Evolutionary conservation across 192 early-diverging fungal species (phyloP), one percentile per base, ranked within the genome.

Genomic region (Chytriomyces confervae): DNA sequence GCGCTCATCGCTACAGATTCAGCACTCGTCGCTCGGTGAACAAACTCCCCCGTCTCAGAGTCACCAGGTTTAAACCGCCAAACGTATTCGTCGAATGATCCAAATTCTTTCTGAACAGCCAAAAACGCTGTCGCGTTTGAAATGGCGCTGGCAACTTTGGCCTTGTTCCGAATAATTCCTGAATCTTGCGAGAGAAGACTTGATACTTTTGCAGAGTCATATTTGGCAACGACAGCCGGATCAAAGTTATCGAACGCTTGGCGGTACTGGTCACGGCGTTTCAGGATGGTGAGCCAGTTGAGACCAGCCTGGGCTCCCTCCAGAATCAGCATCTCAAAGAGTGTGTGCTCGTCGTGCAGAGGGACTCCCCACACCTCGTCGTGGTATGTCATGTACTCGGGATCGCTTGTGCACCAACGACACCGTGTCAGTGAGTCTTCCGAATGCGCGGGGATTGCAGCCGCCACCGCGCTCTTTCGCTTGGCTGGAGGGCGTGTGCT

Each of bases 281-380:
- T 66, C 1, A 78, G 50, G 46, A 78, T 78, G 2, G 75, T 78
- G n/a, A 65, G 7, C 77, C 77, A 78, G 62, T 49, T 62, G 5
- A 78, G 77, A 10, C 77, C 77, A 6, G 77, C 77, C 36, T 78
- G 77, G 16, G 75, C 75, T 0, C 66, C 65, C 62, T 78, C 77
- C 18, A 78, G 47, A 13, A 24, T 18, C 6, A 78, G 43, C 50
- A 78, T 24, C 11, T 71, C 77, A 78, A 64, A 78, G 0, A 78
- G 76, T 2, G 46, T 36, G 24, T 36, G 60, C 4, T 78, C 77
- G 61, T 77, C 62, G 20, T 49, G 71, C 7, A 46, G 24, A 8
- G 66, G 43, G 27, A 23, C 50, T 16, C 77, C 69, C 77, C 77
- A 78, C 36, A 65, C 46, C 29, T 60, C 7, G 47, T 78, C 77